These are phyloP conservation scores for Pharnaceum exiguum DNA, from an alignment of 148 eudicot species.

Conservation along the genomic window DNA sequence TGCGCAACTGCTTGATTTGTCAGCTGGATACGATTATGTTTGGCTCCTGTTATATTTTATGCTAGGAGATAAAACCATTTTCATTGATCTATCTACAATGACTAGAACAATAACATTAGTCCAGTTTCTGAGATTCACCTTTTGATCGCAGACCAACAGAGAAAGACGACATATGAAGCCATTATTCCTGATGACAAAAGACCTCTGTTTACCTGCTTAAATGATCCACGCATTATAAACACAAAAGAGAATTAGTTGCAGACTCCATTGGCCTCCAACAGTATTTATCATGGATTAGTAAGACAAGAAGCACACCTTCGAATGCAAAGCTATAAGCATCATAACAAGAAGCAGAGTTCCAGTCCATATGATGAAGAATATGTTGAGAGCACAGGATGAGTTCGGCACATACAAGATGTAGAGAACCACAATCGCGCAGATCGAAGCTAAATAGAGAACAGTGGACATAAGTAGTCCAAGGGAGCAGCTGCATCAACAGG, in stretches of 20 bases:
- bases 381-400: constrained; percentile 75
- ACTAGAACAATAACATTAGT: too few species aligned
- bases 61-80: too few species aligned
- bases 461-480: constrained; percentile 75
- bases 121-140: too few species aligned
- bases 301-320: constrained; percentile 49
- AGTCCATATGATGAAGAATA: constrained; percentile 93
- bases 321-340: constrained; percentile 78
- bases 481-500: constrained; percentile 48
- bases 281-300: background rate
- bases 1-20: too few species aligned
- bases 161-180: constrained; percentile 85
- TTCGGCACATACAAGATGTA: constrained; percentile 58
- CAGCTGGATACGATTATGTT: too few species aligned
- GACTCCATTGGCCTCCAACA: background rate
- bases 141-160: constrained; percentile 91
- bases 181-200: constrained; percentile 90
- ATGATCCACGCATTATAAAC: constrained; percentile 6
- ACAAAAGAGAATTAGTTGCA: background rate
- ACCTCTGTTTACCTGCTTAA: constrained; percentile 81
- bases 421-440: constrained; percentile 67
- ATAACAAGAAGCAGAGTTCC: constrained; percentile 66
- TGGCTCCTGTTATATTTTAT: too few species aligned
- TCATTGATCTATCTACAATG: too few species aligned
- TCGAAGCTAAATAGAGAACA: constrained; percentile 60